Evolutionary conservation across 2,329 filamentous ascomycete species (phyloP).

Genomic region (Colletotrichum agaves): DNA sequence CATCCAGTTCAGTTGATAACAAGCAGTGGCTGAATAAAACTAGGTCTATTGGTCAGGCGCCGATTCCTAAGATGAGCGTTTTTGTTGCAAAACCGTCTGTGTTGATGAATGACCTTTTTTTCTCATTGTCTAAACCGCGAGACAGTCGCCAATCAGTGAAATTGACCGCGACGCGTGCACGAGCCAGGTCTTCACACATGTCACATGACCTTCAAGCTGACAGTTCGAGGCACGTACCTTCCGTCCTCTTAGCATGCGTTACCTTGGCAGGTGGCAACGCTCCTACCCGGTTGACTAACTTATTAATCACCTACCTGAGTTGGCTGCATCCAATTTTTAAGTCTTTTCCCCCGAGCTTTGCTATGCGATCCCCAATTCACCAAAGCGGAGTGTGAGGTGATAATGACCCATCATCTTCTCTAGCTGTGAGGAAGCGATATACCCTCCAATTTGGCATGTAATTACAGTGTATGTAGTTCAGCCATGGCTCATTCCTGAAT

Average conservation of each 20-base stretch:
- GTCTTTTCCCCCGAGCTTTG: background rate
- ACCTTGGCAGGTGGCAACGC: background rate
- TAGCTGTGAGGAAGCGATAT: background rate
- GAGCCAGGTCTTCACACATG: constrained; percentile 2
- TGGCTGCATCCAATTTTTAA: constrained; percentile 3
- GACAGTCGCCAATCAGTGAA: constrained; percentile 30
- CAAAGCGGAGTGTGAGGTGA: constrained; percentile 10
- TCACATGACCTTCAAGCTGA: constrained; percentile 21
- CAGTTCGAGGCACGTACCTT: background rate
- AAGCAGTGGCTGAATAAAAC: background rate
- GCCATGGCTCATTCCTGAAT: constrained; percentile 35
- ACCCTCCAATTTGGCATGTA: constrained; percentile 31
- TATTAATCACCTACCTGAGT: background rate
- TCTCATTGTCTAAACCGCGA: constrained; percentile 5
- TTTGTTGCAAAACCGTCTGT: constrained; percentile 5
- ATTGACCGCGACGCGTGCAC: constrained; percentile 35
- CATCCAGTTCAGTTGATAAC: constrained; percentile 18
- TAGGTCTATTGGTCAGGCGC: background rate
- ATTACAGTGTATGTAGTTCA: constrained; percentile 37
- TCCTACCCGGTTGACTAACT: too few relatives aligned
- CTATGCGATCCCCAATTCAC: background rate
- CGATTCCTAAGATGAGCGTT: background rate
- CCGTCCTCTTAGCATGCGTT: background rate
- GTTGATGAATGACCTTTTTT: constrained; percentile 8
- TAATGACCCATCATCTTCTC: constrained; percentile 8